Base-by-base conservation (phyloP, 2,329 filamentous ascomycete species). In the Neonectria hederae region DNA sequence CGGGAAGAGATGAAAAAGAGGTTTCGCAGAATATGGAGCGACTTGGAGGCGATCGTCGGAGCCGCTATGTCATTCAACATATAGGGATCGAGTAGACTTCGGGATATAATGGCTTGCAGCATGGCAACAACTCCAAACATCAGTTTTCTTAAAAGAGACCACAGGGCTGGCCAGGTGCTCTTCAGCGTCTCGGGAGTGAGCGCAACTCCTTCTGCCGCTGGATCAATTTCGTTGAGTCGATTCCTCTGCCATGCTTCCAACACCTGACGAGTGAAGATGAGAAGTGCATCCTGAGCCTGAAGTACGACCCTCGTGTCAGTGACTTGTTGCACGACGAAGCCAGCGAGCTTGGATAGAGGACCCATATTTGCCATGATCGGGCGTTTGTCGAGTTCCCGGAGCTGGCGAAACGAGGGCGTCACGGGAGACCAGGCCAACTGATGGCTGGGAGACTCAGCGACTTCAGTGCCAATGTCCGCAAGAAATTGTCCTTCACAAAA, bases 1-100 rank as follows among this genome's bases (percentile, higher is more conserved):
- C 92, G 86, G 14, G 89, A 90, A 0, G 92, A 93, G 66, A 97
- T 88, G 76, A 97, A 97, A 78, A 90, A 93, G 21, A 97, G 81
- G 72, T 92, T 91, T 28, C 93, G 89, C 11, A 97, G 85, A 13
- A 88, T 88, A 65, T 91, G 89, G 17, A 97, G 83, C 1, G 90
- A 87, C 75, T 92, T 92, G 49, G 88, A 82, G 6, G 92, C 92
- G 17, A 96, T 81, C 14, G 83, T 80, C 0, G 92, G 89, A 1
- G 90, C 91, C 8, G 74, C 69, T 21, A 60, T 54, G 60, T 81
- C 76, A 53, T 80, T 80, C 7, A 81, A 77, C 71, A 88, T 80
- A 43, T 72, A 75, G 8, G 79, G 79, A 63, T 89, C 86, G 3
- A 87, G 77, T 24, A 89, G 77, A 62, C 83, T 82, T 35, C 94